phyloP scores from a whole-genome alignment of 179 eudicot genomes.

The Beta macrorhiza region DNA sequence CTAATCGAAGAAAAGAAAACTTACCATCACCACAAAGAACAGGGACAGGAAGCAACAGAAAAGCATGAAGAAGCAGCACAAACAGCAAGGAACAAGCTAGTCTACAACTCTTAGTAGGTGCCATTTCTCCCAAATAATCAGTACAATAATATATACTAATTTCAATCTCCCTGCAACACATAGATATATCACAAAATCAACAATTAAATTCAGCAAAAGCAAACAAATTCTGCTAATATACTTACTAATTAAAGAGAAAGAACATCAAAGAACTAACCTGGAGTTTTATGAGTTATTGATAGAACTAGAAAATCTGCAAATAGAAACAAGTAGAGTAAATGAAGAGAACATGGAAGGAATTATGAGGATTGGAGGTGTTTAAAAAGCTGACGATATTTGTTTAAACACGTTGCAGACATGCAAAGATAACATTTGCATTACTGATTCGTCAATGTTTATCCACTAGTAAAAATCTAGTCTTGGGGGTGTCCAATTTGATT shows the following conservation, averaged over 20 bases:
- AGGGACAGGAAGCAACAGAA: slow-evolving; percentile 22
- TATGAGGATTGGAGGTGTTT: neutral
- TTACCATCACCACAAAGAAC: slow-evolving; percentile 33
- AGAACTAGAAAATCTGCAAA: neutral
- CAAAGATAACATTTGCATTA: neutral
- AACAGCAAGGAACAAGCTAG: neutral
- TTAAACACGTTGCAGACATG: slow-evolving; percentile 23
- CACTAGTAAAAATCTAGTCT: neutral
- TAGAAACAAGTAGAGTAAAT: neutral
- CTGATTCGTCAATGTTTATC: slow-evolving; percentile 7
- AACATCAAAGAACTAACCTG: neutral
- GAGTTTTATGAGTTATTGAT: neutral
- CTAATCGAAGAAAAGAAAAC: too few relatives aligned
- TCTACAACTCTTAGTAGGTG: neutral
- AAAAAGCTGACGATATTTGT: neutral
- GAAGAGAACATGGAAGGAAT: neutral
- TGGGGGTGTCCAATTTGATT: too few relatives aligned
- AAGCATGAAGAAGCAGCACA: slow-evolving; percentile 28
- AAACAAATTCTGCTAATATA: neutral
- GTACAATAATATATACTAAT: neutral
- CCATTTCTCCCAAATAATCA: slow-evolving; percentile 16
- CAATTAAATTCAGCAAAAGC: neutral
- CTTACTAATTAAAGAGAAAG: neutral
- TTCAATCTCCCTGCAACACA: neutral
- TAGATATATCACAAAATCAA: neutral